Base-by-base conservation (phyloP, 2,329 filamentous ascomycete genomes). In the Botrytis squamosa region DNA sequence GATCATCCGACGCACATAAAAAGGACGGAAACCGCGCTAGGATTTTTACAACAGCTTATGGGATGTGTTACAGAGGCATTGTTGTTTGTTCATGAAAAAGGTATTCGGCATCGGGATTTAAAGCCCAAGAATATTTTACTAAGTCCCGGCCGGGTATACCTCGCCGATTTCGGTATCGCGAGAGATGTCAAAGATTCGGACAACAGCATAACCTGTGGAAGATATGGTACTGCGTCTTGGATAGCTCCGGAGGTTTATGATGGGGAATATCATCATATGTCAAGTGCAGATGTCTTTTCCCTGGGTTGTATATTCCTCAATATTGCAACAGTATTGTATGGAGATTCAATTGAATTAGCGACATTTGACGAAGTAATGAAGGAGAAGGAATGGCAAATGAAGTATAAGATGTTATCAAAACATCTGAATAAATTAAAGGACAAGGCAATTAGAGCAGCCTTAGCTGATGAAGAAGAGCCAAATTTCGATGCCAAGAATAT, bases 101-200 rank as follows among this genome's bases (percentile, higher is more conserved):
- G 83, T 29, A 83, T 86, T 20, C 81, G 85, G 36, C 85, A 86
- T 75, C 82, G 85, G 7, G 84, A 86, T 71, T 82, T 87, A 52
- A 86, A 86, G 74, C 85, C 85, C 2, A 83, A 82, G 52, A 86
- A 86, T 70, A 85, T 86, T 69, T 81, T 86, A 3, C 80, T 86
- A 12, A 84, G 82, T 72, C 81, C 84, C 1, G 83, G 83, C 9
- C 81, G 83, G 14, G 85, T 86, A 14, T 86, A 86, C 73, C 80
- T 86, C 22, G 84, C 85, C 36, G 85, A 86, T 76, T 86, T 86
- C 79, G 85, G 85, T 52, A 85, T 86, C 38, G 84, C 85, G 20
- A 81, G 82, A 70, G 85, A 86, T 67, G 84, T 86, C 22, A 83
- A 82, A 67, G 83, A 83, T 60, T 82, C 82, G 38, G 84, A 86